A percentile compares a stretch with the other conserved stretches of the same genome.
phyloP scores from a whole-genome alignment of 306 rosid species.

The Dalbergia oliveri region DNA sequence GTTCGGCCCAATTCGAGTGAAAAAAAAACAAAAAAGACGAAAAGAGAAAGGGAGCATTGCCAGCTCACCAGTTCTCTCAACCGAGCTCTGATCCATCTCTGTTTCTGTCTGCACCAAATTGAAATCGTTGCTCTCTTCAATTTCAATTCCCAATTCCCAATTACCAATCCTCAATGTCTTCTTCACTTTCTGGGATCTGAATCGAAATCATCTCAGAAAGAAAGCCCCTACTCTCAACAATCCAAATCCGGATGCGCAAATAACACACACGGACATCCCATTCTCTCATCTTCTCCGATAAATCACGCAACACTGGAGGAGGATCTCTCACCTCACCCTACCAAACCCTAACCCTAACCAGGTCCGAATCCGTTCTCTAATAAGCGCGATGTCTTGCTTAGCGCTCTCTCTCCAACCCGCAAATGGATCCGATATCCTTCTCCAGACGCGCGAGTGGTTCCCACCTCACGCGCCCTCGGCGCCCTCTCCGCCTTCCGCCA shows the following conservation, averaged over 20 bases:
- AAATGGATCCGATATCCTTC: conserved; percentile 86
- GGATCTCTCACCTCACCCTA: not conserved
- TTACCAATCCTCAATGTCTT: not conserved
- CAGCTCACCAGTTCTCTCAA: no score
- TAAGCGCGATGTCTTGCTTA: conserved; percentile 72
- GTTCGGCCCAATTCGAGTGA: not conserved
- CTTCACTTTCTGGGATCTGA: conserved; percentile 5
- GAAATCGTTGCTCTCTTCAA: not conserved
- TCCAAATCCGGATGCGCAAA: conserved; percentile 2
- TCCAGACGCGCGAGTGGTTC: conserved; percentile 96
- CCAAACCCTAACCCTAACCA: not conserved
- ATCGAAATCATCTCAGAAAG: not conserved
- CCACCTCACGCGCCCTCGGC: conserved; percentile 88
- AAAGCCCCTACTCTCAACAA: not conserved
- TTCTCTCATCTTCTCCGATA: not conserved
- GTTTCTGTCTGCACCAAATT: not conserved
- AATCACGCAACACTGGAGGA: not conserved
- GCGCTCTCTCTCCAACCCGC: conserved; percentile 90
- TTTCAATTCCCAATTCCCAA: not conserved
- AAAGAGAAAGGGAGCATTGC: not conserved
- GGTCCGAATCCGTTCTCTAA: conserved; percentile 25
- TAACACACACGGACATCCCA: not conserved
- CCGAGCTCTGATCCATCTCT: not conserved
- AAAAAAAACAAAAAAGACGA: not conserved
- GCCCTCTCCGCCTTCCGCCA: conserved; percentile 93